Evolutionary conservation across 2,329 filamentous ascomycete genomes (phyloP).

Genomic region (Pezicula radicicola): DNA sequence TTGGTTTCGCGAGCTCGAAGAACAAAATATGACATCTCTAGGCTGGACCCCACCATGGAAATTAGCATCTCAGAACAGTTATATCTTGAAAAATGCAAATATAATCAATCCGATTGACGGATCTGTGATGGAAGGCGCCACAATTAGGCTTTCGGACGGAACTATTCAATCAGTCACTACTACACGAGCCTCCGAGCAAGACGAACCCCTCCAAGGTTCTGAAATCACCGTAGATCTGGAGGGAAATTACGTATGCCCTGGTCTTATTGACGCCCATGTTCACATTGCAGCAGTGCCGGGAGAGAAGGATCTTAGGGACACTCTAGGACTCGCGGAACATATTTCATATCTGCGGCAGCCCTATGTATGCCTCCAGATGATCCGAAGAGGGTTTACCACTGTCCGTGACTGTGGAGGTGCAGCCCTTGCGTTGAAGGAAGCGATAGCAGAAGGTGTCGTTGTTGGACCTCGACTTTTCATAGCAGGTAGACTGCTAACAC

Average conservation of each 20-base stretch:
- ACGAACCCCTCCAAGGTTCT: too few species aligned
- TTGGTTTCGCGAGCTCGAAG: too few species aligned
- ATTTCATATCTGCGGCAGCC: conserved; percentile 41
- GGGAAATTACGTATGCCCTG: conserved; percentile 44
- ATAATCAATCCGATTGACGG: background rate
- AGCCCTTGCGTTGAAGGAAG: conserved; percentile 50
- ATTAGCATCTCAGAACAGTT: background rate
- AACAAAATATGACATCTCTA: too few species aligned
- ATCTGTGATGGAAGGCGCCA: background rate
- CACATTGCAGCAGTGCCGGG: conserved; percentile 43
- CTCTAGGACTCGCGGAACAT: conserved; percentile 31
- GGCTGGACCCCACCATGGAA: too few species aligned
- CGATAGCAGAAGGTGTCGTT: conserved; percentile 50
- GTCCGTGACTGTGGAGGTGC: conserved; percentile 58
- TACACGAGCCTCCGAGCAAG: too few species aligned
- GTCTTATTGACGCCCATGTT: conserved; percentile 49
- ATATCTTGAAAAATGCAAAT: background rate
- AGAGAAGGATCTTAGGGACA: conserved; percentile 31
- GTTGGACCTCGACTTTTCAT: conserved; percentile 55
- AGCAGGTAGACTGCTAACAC: conserved; percentile 48
- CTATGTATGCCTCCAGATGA: conserved; percentile 45
- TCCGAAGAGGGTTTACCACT: conserved; percentile 55
- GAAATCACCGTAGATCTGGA: conserved; percentile 31
- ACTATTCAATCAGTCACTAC: background rate
- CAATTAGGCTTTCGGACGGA: background rate